Evolutionary conservation across 2,329 filamentous ascomycete genomes (phyloP), one percentile per base, ranked within the genome.

Genomic region (Venturia effusa): DNA sequence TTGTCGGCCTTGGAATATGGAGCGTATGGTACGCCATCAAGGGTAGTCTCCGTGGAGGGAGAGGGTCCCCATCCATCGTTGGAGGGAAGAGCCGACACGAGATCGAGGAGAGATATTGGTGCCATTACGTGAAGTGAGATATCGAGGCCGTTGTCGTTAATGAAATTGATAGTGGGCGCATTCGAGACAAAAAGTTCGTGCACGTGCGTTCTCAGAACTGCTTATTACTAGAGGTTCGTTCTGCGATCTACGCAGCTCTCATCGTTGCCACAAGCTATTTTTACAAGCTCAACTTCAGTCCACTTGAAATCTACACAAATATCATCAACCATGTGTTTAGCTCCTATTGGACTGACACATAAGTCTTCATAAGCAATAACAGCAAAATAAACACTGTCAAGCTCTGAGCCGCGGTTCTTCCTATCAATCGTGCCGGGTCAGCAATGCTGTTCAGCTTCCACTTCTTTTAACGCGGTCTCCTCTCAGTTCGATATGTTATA

Each of bases 1-100:
- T 97, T 97, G 82, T 99, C 94, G 75, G 91, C 92, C 80, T 99
- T 99, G 69, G 92, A 97, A 82, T 94, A 99, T 66, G 94, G 94
- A 71, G 94, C 94, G 77, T 97, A 99, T 45, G 94, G 94, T 61
- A 97, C 91, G 74, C 94, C 94, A 75, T 96, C 88, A 72, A 97
- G 84, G 67, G 90, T 96, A 68, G 90, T 96, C 76, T 96, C 90
- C 71, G 80, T 85, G 66, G 92, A 88, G 69, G 88, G 85, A 66
- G 89, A 77, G 63, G 93, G 93, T 66, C 94, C 94, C 94, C 94
- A 99, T 68, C 74, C 74, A 67, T 77, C 76, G 66, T 73, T 75
- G 62, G 71, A 70, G 63, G 79, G 79, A 62, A 81, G 74, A 41
- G 76, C 72, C 66, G 76, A 74, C 67, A 81, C 77, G 64, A 81